phyloP scores from a whole-genome alignment of 2,329 filamentous ascomycete genomes.

The Trichoderma arundinaceum region DNA sequence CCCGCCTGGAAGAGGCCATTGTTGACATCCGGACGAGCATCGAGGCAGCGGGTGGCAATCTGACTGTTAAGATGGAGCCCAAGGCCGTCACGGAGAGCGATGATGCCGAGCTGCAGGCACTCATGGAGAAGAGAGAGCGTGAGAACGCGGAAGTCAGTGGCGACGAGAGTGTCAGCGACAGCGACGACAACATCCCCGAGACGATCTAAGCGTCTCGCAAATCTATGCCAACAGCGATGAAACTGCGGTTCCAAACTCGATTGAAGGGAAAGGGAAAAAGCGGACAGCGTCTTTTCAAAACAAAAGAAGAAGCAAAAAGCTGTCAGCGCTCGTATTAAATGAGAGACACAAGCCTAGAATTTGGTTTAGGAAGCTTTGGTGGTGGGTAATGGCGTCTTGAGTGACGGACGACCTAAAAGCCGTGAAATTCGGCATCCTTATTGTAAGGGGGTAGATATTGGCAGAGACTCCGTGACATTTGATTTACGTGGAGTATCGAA shows the following conservation, averaged over 20 bases:
- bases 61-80: slow-evolving; percentile 95
- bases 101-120: slow-evolving; percentile 91
- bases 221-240: slow-evolving; percentile 24
- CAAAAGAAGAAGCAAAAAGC: slow-evolving; percentile 6
- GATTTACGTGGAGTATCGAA: slow-evolving; percentile 10
- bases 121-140: slow-evolving; percentile 98
- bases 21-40: slow-evolving; percentile 84
- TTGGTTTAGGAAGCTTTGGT: slow-evolving; percentile 28
- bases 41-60: slow-evolving; percentile 74
- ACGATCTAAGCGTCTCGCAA: slow-evolving; percentile 44
- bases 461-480: slow-evolving; percentile 2
- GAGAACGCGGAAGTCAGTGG: slow-evolving; percentile 98
- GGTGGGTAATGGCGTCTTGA: slow-evolving; percentile 28
- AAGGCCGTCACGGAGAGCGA: slow-evolving; percentile 99
- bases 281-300: slow-evolving; percentile 2
- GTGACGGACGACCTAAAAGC: slow-evolving; percentile 26
- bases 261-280: slow-evolving; percentile 24
- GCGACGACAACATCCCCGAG: slow-evolving; percentile 75
- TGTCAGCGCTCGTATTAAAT: slow-evolving; percentile 20
- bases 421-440: slow-evolving; percentile 17
- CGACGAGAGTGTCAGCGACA: slow-evolving; percentile 94
- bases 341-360: slow-evolving; percentile 28
- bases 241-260: slow-evolving; percentile 5
- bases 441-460: slow-evolving; percentile 18
- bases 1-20: slow-evolving; percentile 86